A percentile compares a stretch with the other conserved stretches of the same genome.
Evolutionary conservation across 139 green algal species (phyloP).

Genomic region (Micractinium sp.): DNA sequence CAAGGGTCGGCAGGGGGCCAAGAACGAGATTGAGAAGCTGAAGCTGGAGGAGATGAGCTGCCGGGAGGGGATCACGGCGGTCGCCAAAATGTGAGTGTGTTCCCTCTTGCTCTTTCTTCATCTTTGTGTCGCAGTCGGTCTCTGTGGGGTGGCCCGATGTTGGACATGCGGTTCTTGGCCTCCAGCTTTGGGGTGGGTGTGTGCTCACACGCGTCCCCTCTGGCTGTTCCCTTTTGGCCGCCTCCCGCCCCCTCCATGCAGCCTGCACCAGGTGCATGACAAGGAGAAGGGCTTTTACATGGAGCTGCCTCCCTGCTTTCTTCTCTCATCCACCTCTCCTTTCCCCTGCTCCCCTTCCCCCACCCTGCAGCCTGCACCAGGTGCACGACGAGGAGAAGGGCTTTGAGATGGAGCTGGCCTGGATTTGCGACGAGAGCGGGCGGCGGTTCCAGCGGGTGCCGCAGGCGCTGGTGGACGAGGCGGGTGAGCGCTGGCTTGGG

Average conservation of each 20-base stretch:
- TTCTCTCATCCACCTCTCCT: not conserved
- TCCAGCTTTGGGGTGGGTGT: too few relatives aligned
- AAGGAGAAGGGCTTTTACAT: not conserved
- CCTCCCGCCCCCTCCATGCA: not conserved
- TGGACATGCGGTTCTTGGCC: too few relatives aligned
- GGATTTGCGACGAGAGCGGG: constrained; percentile 92
- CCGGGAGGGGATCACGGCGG: constrained; percentile 86
- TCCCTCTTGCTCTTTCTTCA: not conserved
- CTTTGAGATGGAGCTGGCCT: constrained; percentile 98
- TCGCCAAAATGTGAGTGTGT: constrained; percentile 85
- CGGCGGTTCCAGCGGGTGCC: constrained; percentile 83
- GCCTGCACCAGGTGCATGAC: not conserved
- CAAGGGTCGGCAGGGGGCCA: constrained; percentile 94
- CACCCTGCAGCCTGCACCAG: constrained; percentile 75
- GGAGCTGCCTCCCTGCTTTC: not conserved
- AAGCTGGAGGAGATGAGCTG: constrained; percentile 93
- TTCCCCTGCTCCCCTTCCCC: not conserved
- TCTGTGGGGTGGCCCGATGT: too few relatives aligned
- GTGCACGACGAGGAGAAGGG: constrained; percentile 98
- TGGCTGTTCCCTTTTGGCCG: not conserved
- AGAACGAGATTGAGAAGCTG: constrained; percentile 98
- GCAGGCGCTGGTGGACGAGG: constrained; percentile 72
- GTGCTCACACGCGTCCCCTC: not conserved
- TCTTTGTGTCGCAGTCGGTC: too few relatives aligned
- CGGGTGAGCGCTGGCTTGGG: constrained; percentile 30